These are phyloP conservation scores for Microcyclosporella mali DNA, from an alignment of 2,329 filamentous ascomycete species.

Conservation along the genomic window DNA sequence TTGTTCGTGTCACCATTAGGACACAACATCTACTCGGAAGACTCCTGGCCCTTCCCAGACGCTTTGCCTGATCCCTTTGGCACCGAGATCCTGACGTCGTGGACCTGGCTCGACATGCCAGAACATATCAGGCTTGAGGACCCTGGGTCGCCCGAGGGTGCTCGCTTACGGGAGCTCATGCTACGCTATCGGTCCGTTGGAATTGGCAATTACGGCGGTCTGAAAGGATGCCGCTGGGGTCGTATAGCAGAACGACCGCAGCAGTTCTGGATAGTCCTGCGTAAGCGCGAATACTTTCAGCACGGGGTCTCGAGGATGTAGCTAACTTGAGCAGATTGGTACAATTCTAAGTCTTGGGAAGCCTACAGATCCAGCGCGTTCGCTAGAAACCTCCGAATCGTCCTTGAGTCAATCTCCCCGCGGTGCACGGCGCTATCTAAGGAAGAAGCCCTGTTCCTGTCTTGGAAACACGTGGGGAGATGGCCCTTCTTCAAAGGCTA, in stretches of 20 bases:
- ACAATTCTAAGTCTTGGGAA: neutral
- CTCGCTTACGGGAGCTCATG: no score
- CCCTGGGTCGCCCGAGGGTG: neutral
- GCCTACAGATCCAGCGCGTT: neutral
- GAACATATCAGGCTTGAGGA: neutral
- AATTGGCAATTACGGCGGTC: no score
- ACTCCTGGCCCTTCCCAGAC: neutral
- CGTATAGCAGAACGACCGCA: neutral
- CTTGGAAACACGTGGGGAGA: no score
- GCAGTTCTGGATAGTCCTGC: neutral
- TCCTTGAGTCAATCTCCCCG: neutral
- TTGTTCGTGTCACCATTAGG: neutral
- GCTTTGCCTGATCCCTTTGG: no score
- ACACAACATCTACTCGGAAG: neutral
- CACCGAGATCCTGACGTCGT: neutral
- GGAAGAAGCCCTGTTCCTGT: neutral
- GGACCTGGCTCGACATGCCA: neutral
- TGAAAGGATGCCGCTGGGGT: no score
- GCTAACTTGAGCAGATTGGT: no score
- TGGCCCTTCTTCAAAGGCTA: neutral
- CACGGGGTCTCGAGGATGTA: no score
- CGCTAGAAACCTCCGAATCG: neutral
- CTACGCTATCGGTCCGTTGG: no score
- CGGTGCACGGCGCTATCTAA: neutral
- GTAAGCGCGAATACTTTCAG: no score